Conservation (phyloP, 108 stramenopile genomes). For the Nannochloropsis granulata region DNA sequence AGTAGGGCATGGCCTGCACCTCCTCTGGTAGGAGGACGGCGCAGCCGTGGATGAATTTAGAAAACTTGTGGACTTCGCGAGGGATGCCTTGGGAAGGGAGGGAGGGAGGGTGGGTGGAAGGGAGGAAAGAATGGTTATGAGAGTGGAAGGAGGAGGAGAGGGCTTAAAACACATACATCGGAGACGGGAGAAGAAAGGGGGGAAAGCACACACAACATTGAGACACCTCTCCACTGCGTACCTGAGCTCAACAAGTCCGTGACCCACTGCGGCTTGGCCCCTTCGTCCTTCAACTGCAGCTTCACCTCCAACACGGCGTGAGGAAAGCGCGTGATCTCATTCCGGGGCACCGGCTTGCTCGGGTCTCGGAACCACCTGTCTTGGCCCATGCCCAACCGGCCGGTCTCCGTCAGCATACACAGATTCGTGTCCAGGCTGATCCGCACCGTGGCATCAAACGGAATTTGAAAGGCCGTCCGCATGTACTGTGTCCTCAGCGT, state of each 20-base stretch:
- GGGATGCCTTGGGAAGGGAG: conserved; percentile 41
- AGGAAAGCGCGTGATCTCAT: conserved; percentile 84
- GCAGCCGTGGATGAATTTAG: conserved; percentile 74
- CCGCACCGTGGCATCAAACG: conserved; percentile 88
- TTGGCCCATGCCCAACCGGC: background rate
- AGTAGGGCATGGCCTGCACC: conserved; percentile 79
- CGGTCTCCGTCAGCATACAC: conserved; percentile 75
- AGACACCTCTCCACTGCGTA: background rate
- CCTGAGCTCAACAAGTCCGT: conserved; percentile 51
- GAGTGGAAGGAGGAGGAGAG: background rate
- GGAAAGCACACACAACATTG: background rate
- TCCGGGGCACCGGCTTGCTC: conserved; percentile 44
- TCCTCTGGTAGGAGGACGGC: conserved; percentile 81
- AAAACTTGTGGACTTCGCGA: conserved; percentile 83
- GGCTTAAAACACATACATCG: background rate
- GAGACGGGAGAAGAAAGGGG: background rate
- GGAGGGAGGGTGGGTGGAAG: background rate
- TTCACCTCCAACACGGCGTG: conserved; percentile 92
- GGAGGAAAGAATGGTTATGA: background rate
- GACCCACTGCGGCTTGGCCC: conserved; percentile 72
- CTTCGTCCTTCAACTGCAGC: conserved; percentile 70
- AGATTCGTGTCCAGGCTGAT: conserved; percentile 85
- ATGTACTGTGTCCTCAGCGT: conserved; percentile 90
- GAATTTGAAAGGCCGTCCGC: conserved; percentile 93
- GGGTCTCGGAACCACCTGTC: conserved; percentile 72